Evolutionary conservation across 345 rosid species (phyloP).

Genomic region (rapeseed (Brassica napus)): DNA sequence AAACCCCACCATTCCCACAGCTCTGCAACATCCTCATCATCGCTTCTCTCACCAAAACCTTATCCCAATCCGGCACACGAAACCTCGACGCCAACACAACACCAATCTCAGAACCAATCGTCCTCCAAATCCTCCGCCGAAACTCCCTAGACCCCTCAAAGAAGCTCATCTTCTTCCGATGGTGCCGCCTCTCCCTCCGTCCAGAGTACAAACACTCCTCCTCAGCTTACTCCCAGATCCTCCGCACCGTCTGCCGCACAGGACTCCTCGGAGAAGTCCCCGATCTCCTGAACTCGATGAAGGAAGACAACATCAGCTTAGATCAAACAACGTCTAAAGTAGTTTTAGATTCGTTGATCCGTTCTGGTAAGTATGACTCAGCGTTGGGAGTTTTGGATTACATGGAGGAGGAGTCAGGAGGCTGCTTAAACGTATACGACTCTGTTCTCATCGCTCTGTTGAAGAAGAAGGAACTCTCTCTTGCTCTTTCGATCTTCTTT

Average conservation of each 20-base stretch:
- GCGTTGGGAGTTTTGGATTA: conserved; percentile 72
- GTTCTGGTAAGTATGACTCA: conserved; percentile 59
- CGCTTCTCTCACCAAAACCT: conserved; percentile 64
- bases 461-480: conserved; percentile 57
- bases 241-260: conserved; percentile 58
- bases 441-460: conserved; percentile 66
- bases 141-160: conserved; percentile 55
- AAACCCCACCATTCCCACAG: conserved; percentile 31
- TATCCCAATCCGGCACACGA: conserved; percentile 60
- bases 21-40: conserved; percentile 56
- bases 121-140: conserved; percentile 64
- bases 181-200: conserved; percentile 46
- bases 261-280: conserved; percentile 67
- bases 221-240: conserved; percentile 64
- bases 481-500: conserved; percentile 64
- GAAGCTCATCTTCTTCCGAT: conserved; percentile 64
- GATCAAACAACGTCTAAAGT: conserved; percentile 61
- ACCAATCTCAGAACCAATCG: conserved; percentile 64
- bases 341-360: conserved; percentile 57
- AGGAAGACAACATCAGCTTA: conserved; percentile 55
- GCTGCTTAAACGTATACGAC: conserved; percentile 54
- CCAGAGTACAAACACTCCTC: conserved; percentile 62
- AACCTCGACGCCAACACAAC: conserved; percentile 57
- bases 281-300: conserved; percentile 57
- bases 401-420: conserved; percentile 74